Conservation (phyloP, 2,329 filamentous ascomycete genomes). For the Westerdykella aurantiaca region DNA sequence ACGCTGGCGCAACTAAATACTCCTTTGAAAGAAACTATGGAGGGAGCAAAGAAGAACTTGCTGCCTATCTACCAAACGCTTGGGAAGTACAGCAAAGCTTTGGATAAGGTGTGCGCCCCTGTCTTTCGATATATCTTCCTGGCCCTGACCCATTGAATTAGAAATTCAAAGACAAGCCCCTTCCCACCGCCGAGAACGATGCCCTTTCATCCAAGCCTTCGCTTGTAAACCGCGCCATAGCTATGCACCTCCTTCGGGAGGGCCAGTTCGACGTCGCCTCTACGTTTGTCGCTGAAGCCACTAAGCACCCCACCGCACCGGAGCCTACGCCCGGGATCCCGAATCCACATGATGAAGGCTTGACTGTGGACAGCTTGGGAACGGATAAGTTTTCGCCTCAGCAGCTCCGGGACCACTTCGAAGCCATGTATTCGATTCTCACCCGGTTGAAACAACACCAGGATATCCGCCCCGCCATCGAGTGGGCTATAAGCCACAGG, state of each 20-base stretch:
- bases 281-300: constrained; percentile 72
- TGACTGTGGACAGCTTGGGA: constrained; percentile 54
- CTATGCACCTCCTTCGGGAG: constrained; percentile 92
- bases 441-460: constrained; percentile 64
- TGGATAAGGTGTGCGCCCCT: constrained; percentile 63
- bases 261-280: constrained; percentile 86
- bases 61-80: constrained; percentile 79
- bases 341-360: constrained; percentile 37
- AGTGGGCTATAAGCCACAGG: constrained; percentile 69
- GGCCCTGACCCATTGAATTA: constrained; percentile 22
- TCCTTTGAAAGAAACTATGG: constrained; percentile 74
- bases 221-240: constrained; percentile 86
- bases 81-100: constrained; percentile 74
- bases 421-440: constrained; percentile 86
- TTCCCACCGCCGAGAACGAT: constrained; percentile 74
- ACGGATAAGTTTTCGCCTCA: constrained; percentile 67
- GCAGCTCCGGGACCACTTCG: constrained; percentile 47
- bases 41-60: constrained; percentile 71
- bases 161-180: constrained; percentile 58
- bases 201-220: constrained; percentile 67
- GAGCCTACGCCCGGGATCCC: constrained; percentile 33
- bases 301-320: constrained; percentile 41
- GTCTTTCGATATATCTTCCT: neutral
- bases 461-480: constrained; percentile 76
- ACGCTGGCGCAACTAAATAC: constrained; percentile 81